These are phyloP conservation scores for Botrytis porri DNA, from an alignment of 2,329 filamentous ascomycete genomes.

Conservation along the genomic window DNA sequence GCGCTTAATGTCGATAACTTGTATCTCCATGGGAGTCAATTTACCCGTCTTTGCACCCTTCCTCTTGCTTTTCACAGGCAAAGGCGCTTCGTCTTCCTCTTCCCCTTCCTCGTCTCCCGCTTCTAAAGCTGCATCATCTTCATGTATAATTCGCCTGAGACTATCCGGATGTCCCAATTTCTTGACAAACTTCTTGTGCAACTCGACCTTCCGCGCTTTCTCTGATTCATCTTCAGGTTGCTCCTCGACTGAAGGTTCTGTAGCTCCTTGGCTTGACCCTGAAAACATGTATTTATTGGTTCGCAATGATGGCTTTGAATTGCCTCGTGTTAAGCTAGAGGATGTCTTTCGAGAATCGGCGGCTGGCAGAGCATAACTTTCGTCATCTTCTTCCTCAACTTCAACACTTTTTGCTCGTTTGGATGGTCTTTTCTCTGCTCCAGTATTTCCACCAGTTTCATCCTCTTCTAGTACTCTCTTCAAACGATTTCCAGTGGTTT, in stretches of 20 bases:
- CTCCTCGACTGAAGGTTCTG: constrained; percentile 33
- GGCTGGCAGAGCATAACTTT: constrained; percentile 43
- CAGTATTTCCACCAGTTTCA: constrained; percentile 45
- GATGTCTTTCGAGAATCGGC: constrained; percentile 39
- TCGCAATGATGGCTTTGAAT: constrained; percentile 39
- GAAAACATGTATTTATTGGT: constrained; percentile 54
- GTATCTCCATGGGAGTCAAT: constrained; percentile 89
- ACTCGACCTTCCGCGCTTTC: constrained; percentile 60
- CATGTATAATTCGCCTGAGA: constrained; percentile 54
- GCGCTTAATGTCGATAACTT: constrained; percentile 90
- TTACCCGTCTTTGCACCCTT: constrained; percentile 72
- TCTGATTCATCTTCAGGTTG: constrained; percentile 48
- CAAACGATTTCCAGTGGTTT: constrained; percentile 26
- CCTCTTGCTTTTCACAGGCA: constrained; percentile 55
- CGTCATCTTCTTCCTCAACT: constrained; percentile 39
- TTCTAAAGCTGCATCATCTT: constrained; percentile 48
- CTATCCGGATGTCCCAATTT: constrained; percentile 87
- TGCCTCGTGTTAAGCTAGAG: constrained; percentile 25
- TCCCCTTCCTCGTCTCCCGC: constrained; percentile 57
- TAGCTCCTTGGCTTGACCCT: constrained; percentile 38
- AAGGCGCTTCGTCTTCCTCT: constrained; percentile 50
- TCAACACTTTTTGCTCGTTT: constrained; percentile 48
- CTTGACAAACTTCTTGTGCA: constrained; percentile 84
- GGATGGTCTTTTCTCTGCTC: constrained; percentile 37
- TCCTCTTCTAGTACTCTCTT: constrained; percentile 55